A percentile compares a stretch with the other conserved stretches of the same genome.
Evolutionary conservation across 768 basidiomycete species (phyloP).

Genomic region (Erythrobasidium yunnanense): DNA sequence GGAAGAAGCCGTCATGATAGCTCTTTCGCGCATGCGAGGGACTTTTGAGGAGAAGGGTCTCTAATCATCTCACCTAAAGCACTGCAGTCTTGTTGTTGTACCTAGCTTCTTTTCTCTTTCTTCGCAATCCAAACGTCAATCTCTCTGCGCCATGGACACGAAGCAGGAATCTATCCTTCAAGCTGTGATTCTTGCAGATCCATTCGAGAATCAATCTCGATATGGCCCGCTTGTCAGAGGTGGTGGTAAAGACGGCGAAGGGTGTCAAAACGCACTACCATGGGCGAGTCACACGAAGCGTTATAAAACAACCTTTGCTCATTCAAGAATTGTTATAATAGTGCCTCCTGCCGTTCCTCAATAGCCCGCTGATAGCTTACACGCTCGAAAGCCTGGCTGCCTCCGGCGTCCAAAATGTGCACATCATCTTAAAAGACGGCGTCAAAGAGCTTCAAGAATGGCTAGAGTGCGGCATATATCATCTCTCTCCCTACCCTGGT

Average conservation of each 20-base stretch:
- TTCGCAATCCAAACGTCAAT: no score
- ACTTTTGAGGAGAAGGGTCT: not conserved
- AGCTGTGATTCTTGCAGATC: slow-evolving; percentile 85
- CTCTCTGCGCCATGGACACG: slow-evolving; percentile 48
- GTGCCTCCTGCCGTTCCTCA: slow-evolving; percentile 89
- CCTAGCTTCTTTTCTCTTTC: no score
- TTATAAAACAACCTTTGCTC: not conserved
- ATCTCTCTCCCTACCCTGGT: slow-evolving; percentile 6
- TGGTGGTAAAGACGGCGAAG: slow-evolving; percentile 32
- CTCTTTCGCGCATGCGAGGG: not conserved
- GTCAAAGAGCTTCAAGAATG: slow-evolving; percentile 61
- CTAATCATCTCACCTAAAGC: no score
- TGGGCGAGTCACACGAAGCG: not conserved
- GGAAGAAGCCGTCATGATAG: slow-evolving; percentile 1
- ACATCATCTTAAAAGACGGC: slow-evolving; percentile 86
- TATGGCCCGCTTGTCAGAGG: slow-evolving; percentile 35
- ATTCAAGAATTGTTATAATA: no score
- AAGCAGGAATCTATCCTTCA: slow-evolving; percentile 75
- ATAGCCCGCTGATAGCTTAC: slow-evolving; percentile 86
- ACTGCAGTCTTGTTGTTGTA: no score
- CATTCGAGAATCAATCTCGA: slow-evolving; percentile 32
- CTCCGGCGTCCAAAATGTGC: slow-evolving; percentile 92
- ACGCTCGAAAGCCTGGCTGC: slow-evolving; percentile 87
- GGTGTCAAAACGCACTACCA: slow-evolving; percentile 28
- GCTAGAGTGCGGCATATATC: slow-evolving; percentile 56